phyloP scores from a whole-genome alignment of 1,139 yeast genomes.

The Candida dubliniensis region DNA sequence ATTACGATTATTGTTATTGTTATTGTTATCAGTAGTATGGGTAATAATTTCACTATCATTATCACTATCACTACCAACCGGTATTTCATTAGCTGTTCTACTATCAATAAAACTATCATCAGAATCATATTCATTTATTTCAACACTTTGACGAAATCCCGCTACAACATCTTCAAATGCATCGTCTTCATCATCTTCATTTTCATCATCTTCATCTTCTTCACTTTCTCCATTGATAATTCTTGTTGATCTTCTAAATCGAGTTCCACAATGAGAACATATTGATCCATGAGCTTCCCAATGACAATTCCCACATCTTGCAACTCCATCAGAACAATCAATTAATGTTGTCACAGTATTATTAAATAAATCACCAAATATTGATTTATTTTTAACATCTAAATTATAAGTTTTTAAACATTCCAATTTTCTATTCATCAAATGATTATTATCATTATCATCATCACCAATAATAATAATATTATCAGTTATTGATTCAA shows the following conservation, averaged over 20 bases:
- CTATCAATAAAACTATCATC: constrained; percentile 33
- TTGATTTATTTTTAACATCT: constrained; percentile 33
- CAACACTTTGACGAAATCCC: constrained; percentile 15
- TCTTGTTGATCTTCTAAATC: constrained; percentile 24
- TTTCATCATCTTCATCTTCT: constrained; percentile 23
- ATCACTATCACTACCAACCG: constrained; percentile 2
- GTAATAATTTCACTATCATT: constrained; percentile 11
- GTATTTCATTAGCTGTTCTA: constrained; percentile 17
- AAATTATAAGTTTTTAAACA: constrained; percentile 29
- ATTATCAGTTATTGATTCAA: constrained; percentile 23
- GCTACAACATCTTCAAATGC: constrained; percentile 13
- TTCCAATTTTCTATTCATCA: too few species aligned
- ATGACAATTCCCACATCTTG: constrained; percentile 75
- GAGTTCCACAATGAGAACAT: constrained; percentile 56
- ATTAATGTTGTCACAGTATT: constrained; percentile 48
- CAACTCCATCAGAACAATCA: constrained; percentile 73
- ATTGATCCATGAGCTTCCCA: constrained; percentile 71
- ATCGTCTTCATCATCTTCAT: constrained; percentile 22
- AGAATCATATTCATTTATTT: constrained; percentile 25
- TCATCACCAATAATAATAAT: constrained; percentile 19
- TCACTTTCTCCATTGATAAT: constrained; percentile 8
- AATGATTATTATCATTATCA: constrained; percentile 22
- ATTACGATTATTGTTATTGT: constrained; percentile 7
- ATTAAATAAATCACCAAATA: constrained; percentile 53
- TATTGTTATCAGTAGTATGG: constrained; percentile 12